Evolutionary conservation across 306 rosid genomes (phyloP), one percentile per base, ranked within the genome.

Genomic region (Pueraria montana): DNA sequence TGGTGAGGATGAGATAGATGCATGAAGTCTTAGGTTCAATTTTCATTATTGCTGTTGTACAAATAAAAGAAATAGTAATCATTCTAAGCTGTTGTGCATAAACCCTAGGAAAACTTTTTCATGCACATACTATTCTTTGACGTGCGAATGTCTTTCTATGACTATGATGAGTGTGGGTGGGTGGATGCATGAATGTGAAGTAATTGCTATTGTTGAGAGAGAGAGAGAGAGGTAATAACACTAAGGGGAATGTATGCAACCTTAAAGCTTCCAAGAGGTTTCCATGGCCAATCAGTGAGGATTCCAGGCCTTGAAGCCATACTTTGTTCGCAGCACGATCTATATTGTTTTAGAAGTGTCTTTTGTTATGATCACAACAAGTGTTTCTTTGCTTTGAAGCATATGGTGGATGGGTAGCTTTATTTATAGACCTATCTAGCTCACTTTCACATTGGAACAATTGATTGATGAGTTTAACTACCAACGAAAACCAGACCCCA

Each of bases 221-320:
- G n/a, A n/a, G n/a, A n/a, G n/a, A n/a, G n/a, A n/a, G n/a, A n/a
- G n/a, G 17, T 9, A 66, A 14, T 17, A 73, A 18, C 17, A 59
- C 3, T 43, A 77, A 16, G 30, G 0, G 56, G 61, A 26, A 77
- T 50, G 62, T 11, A 18, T 8, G 18, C 0, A 42, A 90, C 93
- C 94, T 91, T 91, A 68, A 79, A 87, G 72, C 63, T 87, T 72
- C 94, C 91, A 14, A 91, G 88, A 14, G 88, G 86, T 66, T 83
- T 91, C 94, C 94, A 89, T 65, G 94, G 94, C 94, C 94, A 91
- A 32, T 91, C 91, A 11, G 91, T 85, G 72, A 91, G 92, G 61
- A 91, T 73, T 80, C 94, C 94, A 0, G 94, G 92, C 55, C 55
- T 91, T 32, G 94, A 81, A 30, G 94, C 94, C 94, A 91, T 91